These are phyloP conservation scores for Sequoiadendron giganteum DNA, from an alignment of 75 land plant species.

Conservation along the genomic window DNA sequence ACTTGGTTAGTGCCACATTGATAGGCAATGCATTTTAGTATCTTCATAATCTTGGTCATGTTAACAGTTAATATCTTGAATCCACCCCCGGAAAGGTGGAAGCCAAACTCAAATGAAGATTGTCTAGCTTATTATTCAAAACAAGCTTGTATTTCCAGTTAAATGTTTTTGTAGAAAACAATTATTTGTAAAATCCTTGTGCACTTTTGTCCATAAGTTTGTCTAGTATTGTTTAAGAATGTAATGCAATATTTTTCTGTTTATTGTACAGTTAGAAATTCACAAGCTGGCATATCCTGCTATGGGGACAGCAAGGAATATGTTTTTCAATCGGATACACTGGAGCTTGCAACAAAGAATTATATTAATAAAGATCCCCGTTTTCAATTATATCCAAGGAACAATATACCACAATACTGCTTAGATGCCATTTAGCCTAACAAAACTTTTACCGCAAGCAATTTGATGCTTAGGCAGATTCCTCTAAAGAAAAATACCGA, in stretches of 20 bases:
- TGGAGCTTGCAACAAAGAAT: not conserved
- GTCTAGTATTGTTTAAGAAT: not conserved
- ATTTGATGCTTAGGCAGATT: not conserved
- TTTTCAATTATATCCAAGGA: not conserved
- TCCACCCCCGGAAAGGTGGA: not conserved
- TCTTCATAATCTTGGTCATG: no score
- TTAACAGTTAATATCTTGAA: not conserved
- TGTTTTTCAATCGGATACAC: not conserved
- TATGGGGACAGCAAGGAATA: not conserved
- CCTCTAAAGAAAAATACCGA: not conserved
- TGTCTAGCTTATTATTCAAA: no score
- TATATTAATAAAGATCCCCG: not conserved
- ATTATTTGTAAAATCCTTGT: not conserved
- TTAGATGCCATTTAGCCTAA: not conserved
- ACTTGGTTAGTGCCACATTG: not conserved
- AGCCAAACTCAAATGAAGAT: not conserved
- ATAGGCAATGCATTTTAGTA: not conserved
- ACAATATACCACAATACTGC: not conserved
- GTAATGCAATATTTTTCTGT: not conserved
- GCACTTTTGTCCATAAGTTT: not conserved
- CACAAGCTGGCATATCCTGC: not conserved
- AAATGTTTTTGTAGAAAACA: no score
- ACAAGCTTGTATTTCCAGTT: not conserved
- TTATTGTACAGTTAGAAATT: not conserved
- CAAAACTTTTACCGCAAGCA: not conserved